These are phyloP conservation scores for Apostasia shenzhenica DNA, from an alignment of 106 monocot species.

Conservation along the genomic window DNA sequence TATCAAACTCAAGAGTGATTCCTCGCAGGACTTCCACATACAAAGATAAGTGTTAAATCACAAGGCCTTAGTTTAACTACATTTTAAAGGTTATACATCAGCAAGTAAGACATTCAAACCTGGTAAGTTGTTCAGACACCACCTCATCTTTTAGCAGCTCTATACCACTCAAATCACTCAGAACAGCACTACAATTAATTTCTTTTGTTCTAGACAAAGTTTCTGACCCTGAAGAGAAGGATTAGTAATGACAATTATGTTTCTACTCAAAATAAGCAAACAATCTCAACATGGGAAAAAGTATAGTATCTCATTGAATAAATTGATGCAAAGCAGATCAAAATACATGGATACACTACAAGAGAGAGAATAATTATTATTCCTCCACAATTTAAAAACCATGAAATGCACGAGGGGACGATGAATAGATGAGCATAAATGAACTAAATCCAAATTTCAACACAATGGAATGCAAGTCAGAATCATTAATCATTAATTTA, in stretches of 20 bases:
- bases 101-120: slow-evolving; percentile 20
- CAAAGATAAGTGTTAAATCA: no score
- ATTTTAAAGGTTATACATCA: no score
- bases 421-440: no score
- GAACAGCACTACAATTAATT: slow-evolving; percentile 5
- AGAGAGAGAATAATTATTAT: not conserved
- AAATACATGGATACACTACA: not conserved
- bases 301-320: not conserved
- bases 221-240: slow-evolving; percentile 10
- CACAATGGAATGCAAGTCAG: no score
- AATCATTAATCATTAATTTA: no score
- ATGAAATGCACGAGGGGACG: no score
- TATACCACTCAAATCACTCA: slow-evolving; percentile 19
- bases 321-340: not conserved
- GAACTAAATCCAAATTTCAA: no score
- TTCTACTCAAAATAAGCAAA: not conserved
- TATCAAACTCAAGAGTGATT: no score
- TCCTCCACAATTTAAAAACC: no score
- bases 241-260: not conserved
- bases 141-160: slow-evolving; percentile 69
- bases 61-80: no score
- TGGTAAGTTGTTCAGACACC: slow-evolving; percentile 77
- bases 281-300: not conserved
- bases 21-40: no score
- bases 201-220: slow-evolving; percentile 5